A percentile compares a stretch with the other conserved stretches of the same genome.
phyloP scores from a whole-genome alignment of 2,329 filamentous ascomycete species.

The Didymella glomerata region DNA sequence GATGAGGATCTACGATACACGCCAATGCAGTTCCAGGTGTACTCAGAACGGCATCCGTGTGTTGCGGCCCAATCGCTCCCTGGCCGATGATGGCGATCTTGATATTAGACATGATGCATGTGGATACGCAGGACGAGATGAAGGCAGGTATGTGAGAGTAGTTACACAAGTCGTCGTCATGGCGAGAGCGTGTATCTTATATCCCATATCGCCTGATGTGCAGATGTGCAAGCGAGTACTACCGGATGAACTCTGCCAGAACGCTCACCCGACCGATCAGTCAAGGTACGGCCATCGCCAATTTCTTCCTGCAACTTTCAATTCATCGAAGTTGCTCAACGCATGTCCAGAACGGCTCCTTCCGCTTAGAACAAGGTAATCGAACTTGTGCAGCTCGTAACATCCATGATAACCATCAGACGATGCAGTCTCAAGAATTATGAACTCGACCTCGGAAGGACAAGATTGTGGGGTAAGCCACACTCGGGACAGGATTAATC shows the following conservation, averaged over 20 bases:
- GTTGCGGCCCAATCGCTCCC: slow-evolving; percentile 4
- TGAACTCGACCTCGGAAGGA: no score
- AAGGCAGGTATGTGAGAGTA: not conserved
- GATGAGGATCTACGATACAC: slow-evolving; percentile 7
- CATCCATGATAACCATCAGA: no score
- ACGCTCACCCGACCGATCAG: not conserved
- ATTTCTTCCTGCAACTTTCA: not conserved
- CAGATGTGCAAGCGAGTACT: not conserved
- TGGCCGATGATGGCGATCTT: slow-evolving; percentile 5
- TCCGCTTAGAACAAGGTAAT: no score
- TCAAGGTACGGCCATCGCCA: not conserved
- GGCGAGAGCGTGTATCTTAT: not conserved
- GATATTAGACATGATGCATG: not conserved
- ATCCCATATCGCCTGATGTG: not conserved
- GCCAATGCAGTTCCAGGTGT: not conserved
- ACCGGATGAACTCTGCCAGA: not conserved
- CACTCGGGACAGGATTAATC: not conserved
- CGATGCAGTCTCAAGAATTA: not conserved
- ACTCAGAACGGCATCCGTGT: not conserved
- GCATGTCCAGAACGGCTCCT: no score
- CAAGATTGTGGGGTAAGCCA: not conserved
- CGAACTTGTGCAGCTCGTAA: no score
- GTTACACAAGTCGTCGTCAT: not conserved
- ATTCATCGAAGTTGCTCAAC: not conserved
- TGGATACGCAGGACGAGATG: not conserved